Evolutionary conservation across 495 filamentous ascomycete genomes (phyloP), one percentile per base, ranked within the genome.

Genomic region (Gamarada debralockiae): DNA sequence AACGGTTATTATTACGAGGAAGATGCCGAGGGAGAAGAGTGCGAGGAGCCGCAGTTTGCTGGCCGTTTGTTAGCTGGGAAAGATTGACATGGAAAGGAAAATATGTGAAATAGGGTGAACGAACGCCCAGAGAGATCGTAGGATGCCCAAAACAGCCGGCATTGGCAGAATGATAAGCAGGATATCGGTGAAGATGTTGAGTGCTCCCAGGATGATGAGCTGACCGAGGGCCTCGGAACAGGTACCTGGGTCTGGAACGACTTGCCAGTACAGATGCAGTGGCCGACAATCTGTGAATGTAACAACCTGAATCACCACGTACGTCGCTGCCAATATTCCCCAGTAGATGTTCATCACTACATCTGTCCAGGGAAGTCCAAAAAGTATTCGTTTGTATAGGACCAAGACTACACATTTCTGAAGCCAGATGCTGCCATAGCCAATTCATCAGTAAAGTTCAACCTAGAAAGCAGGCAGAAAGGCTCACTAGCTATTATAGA

Each of bases 121-220:
- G 77, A 70, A 63, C 77, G 86, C 20, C 86, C 81, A 67, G 85
- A 85, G 21, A 70, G 56, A 50, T 79, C 82, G 79, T 80, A 76
- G 22, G 76, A 68, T 52, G 77, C 8, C 8, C n/a, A 34, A 8
- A 8, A 34, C 8, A 34, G 8, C n/a, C n/a, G 73, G 73, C 22
- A 70, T 68, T 4, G 73, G 72, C 40, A 74, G 64, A 3, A 63
- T 48, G 39, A 76, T 67, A 0, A 76, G 62, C 50, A 76, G 52
- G 6, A 74, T 14, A 47, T 76, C 73, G 24, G 72, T 70, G 48
- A 70, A 21, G 43, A 74, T 68, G 49, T 73, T 76, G 31, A 69
- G 57, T 17, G 70, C 59, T 5, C 62, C 66, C 33, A 73, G 66
- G 24, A 67, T 58, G 20, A 71, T 60, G 13, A 76, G 51, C 39